Conservation (phyloP, 1,284 basidiomycete species). For the Schizophyllum commune region DNA sequence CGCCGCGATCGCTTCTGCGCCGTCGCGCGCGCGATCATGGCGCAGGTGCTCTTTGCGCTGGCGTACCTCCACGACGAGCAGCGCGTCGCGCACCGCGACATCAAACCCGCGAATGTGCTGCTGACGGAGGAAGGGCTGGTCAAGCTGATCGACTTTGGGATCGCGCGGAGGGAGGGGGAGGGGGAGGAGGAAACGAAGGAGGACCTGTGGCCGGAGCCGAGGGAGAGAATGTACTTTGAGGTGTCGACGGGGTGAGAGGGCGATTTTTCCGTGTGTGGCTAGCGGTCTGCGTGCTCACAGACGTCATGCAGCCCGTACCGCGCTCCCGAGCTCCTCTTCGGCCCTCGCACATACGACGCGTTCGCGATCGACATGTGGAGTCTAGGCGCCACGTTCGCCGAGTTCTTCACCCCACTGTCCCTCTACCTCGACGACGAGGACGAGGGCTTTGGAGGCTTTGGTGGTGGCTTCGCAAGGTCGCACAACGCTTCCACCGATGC, state of each 20-base stretch:
- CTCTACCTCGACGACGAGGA: slow-evolving; percentile 31
- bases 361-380: slow-evolving; percentile 83
- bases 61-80: slow-evolving; percentile 58
- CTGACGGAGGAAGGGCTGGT: slow-evolving; percentile 51
- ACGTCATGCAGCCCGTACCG: slow-evolving; percentile 81
- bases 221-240: slow-evolving; percentile 64
- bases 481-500: too few species aligned
- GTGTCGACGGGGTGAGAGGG: slow-evolving; percentile 81
- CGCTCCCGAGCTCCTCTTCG: slow-evolving; percentile 88
- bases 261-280: too few species aligned
- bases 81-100: slow-evolving; percentile 77
- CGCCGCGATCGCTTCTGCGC: slow-evolving; percentile 22
- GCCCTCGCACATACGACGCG: slow-evolving; percentile 62
- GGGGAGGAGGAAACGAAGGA: slow-evolving; percentile 20
- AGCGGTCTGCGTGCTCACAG: too few species aligned
- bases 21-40: slow-evolving; percentile 23
- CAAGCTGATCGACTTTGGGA: slow-evolving; percentile 82
- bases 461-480: too few species aligned
- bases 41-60: slow-evolving; percentile 59
- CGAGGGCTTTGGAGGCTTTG: slow-evolving; percentile 15
- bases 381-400: slow-evolving; percentile 66
- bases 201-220: slow-evolving; percentile 57
- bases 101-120: slow-evolving; percentile 85
- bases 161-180: slow-evolving; percentile 14
- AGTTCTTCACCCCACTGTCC: slow-evolving; percentile 71